Evolutionary conservation across 371 early-diverging fungal genomes (phyloP), one percentile per base, ranked within the genome.

Genomic region (Rhizopus sp.): DNA sequence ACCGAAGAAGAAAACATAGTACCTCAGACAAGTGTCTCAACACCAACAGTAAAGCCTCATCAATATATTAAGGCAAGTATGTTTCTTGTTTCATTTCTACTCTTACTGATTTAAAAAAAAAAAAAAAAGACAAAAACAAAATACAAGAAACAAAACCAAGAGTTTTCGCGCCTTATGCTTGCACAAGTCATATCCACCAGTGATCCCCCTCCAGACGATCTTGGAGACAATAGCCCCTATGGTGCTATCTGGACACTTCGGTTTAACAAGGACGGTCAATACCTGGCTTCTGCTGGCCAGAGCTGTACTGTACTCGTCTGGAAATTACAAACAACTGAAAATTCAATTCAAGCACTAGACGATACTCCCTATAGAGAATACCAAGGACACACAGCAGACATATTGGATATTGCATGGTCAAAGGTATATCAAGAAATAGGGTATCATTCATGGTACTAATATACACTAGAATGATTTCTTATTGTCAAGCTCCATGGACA

Each of bases 391-490:
- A 66, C 68, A 5, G 81, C 83, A 2, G 88, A 88, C 57, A 78
- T 95, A 17, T 70, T 92, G 30, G 88, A 91, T 63, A 59, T 94
- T 29, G 72, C 88, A 34, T 94, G 96, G 96, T 92, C 92, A 44
- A 86, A 85, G 69, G 78, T 78, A 60, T 48, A 16, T 8, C 40
- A 34, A 5, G 7, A 32, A 23, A 3, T 34, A 23, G 8, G 6
- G 39, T 23, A 23, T 2, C 23, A 23, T 0, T 23, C 23, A 23
- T 23, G 23, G 23, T 23, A 23, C 23, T 23, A 23, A 23, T 23
- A 23, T 23, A n/a, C n/a, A n/a, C n/a, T 60, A 78, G 68, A 89
- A 87, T 64, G 83, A 87, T 31, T 94, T 94, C 62, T 60, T 95
- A 3, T 70, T 91, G 15, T 86, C 92, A 2, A 86, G 90, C n/a